Percentiles rank a stretch among this genome's conserved stretches.
Evolutionary conservation across 2,329 filamentous ascomycete species (phyloP).

Genomic region (Fusarium circinatum): DNA sequence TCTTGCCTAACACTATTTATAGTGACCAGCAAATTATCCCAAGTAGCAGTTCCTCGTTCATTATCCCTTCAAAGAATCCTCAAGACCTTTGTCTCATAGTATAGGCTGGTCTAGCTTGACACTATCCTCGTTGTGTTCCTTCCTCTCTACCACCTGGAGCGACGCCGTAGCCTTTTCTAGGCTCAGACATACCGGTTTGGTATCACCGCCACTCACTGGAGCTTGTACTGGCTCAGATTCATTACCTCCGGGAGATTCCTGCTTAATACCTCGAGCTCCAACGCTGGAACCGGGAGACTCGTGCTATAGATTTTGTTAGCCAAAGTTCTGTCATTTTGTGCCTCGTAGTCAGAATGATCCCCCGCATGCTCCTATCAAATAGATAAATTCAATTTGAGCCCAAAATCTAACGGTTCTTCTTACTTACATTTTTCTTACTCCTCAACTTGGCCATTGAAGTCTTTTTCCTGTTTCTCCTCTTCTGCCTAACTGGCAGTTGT

Average conservation of each 20-base stretch:
- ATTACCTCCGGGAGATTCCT: background rate
- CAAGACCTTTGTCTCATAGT: background rate
- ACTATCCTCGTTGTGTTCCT: background rate
- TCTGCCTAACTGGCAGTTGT: background rate
- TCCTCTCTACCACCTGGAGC: background rate
- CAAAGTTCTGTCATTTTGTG: no score
- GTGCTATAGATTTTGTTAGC: background rate
- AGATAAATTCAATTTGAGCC: background rate
- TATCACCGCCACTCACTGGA: background rate
- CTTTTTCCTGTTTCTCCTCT: background rate
- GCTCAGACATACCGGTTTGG: background rate
- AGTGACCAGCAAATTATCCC: background rate
- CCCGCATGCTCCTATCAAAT: no score
- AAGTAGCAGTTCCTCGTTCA: no score
- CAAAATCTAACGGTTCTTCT: background rate
- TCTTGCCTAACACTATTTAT: background rate
- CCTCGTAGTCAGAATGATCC: background rate
- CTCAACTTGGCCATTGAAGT: background rate
- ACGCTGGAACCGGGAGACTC: background rate
- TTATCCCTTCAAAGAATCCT: background rate
- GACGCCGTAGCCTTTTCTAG: background rate
- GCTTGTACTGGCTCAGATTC: background rate
- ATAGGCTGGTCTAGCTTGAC: no score
- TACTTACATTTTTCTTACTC: no score
- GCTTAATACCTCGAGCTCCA: background rate